Conservation (phyloP, 2,329 filamentous ascomycete species). For the Scedosporium dehoogii region DNA sequence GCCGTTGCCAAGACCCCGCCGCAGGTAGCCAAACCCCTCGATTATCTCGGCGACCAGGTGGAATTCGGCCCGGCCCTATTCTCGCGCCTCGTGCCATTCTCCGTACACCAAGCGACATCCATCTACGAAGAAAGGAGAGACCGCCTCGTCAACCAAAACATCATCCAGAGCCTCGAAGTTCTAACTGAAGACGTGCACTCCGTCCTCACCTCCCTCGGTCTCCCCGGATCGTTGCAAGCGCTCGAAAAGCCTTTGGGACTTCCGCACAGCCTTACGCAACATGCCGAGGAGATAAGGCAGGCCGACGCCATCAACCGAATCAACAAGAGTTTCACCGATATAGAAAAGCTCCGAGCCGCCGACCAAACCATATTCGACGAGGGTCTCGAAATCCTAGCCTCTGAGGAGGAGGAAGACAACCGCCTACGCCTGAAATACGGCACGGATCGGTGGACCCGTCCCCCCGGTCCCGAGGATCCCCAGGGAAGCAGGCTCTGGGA, state of each 20-base stretch:
- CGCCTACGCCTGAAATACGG: slow-evolving; percentile 67
- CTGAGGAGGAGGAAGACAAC: slow-evolving; percentile 78
- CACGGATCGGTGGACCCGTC: slow-evolving; percentile 73
- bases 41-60: slow-evolving; percentile 67
- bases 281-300: slow-evolving; percentile 89
- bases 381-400: slow-evolving; percentile 64
- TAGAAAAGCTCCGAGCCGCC: slow-evolving; percentile 75
- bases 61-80: slow-evolving; percentile 82
- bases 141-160: slow-evolving; percentile 77
- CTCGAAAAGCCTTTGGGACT: slow-evolving; percentile 89
- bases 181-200: slow-evolving; percentile 74
- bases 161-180: slow-evolving; percentile 74
- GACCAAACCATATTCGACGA: slow-evolving; percentile 75
- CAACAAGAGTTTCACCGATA: slow-evolving; percentile 74
- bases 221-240: slow-evolving; percentile 87
- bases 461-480: slow-evolving; percentile 59
- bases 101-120: slow-evolving; percentile 86
- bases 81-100: slow-evolving; percentile 85
- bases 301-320: slow-evolving; percentile 75
- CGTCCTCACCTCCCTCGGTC: slow-evolving; percentile 68
- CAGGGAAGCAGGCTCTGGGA: slow-evolving; percentile 59
- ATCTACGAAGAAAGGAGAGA: slow-evolving; percentile 92
- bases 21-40: slow-evolving; percentile 71
- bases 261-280: slow-evolving; percentile 73
- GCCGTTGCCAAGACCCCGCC: slow-evolving; percentile 68